Evolutionary conservation across 1,284 basidiomycete genomes (phyloP), one percentile per base, ranked within the genome.

Genomic region (Ustilago bromivora): DNA sequence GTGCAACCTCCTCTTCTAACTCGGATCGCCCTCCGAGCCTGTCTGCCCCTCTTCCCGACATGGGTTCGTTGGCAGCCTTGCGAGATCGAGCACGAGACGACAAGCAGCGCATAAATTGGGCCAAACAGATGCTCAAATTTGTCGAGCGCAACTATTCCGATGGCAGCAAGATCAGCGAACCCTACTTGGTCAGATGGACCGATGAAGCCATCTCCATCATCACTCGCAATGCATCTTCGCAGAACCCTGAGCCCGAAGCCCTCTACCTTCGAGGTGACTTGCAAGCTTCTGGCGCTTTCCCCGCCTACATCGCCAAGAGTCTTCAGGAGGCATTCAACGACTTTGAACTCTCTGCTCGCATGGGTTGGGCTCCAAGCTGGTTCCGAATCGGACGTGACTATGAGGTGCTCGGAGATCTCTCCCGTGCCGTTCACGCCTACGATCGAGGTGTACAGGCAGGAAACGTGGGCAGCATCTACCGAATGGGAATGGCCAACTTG

Each of bases 321-420:
- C 91, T 92, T 5, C 90, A 93, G 17, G 86, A 90, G 4, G 94
- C 96, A 2, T 98, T 98, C 87, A 89, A 93, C 53, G 94, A 95
- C 84, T 96, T 94, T 83, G 84, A 86, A 65, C 78, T 79, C 17
- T 84, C 84, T 4, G 84, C 84, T 2, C 71, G 84, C 10, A 72
- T 82, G 71, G 84, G 84, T 4, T 83, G 69, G 61, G 76, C 84
- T 10, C 71, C 83, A 13, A 81, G 79, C 0, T 98, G 95, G 95
- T 97, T 95, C 87, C 89, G 92, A 53, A 90, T 97, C 3, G 95
- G 94, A 0, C 88, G 92, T 34, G 95, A 97, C 80, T 97, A 98
- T 84, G 96, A 98, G 87, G 91, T 90, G 61, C 94, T 96, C 70
- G 91, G 90, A 31, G 93, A 96, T 85, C 55, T 80, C 10, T 71